Base-by-base conservation (phyloP, 192 early-diverging fungal genomes). In the Coemansia sp. region DNA sequence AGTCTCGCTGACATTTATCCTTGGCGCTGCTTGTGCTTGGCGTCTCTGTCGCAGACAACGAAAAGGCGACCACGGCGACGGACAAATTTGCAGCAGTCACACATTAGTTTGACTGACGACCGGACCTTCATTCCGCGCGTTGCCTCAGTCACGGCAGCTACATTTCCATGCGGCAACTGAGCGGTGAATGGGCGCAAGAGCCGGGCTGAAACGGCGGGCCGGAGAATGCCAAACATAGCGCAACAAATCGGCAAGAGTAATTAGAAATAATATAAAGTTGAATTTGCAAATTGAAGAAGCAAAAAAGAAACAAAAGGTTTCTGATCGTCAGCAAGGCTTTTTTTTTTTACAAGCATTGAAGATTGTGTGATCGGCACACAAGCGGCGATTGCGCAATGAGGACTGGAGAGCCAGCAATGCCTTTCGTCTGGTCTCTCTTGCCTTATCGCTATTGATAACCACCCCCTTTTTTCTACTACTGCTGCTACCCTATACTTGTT, bases 31-130 rank as follows among this genome's bases (percentile, higher is more conserved):
- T 24, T 24, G 24, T 24, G 24, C 24, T 24, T 24, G 24, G 91
- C 89, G 76, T 97, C 93, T 79, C 93, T 92, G 80, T 84, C 91
- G 87, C 96, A 98, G 10, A 94, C 86, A 27, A 98, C 93, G 75
- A 93, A 91, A 31, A 98, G 82, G 47, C 88, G 91, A 47, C 95
- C 95, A 33, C 93, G 87, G 67, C 96, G 87, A 71, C 89, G 88
- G 42, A 92, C 91, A 69, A 95, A 96, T 60, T 87, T 93, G 87
- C 96, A 98, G 55, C 92, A 85, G 51, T 96, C 91, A 75, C 96
- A 98, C 64, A 95, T 89, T 74, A 92, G 89, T 82, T 96, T 96
- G 65, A 98, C 88, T 15, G 95, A 91, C 34, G 94, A 90, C 51
- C 93, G 90, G 18, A 94, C 93, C 82, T 94, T 95, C 91, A 96